phyloP scores from a whole-genome alignment of 2,329 filamentous ascomycete species.

The Penicillium sp. region DNA sequence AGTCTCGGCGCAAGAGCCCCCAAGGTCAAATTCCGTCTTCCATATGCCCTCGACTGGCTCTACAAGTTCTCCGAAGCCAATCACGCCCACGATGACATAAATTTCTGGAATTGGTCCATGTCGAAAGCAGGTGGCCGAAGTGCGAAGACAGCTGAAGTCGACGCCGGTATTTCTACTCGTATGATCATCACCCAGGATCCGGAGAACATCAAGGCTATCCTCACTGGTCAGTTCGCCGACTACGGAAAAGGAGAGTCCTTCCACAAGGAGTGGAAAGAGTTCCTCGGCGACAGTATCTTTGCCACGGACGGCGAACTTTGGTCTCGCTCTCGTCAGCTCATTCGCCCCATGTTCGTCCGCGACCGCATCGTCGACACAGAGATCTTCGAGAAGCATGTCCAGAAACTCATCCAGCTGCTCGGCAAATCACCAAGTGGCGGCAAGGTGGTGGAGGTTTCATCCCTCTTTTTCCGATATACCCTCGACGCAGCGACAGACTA shows the following conservation, averaged over 20 bases:
- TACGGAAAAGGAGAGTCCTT: conserved; percentile 77
- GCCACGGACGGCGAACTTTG: conserved; percentile 75
- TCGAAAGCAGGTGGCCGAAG: conserved; percentile 24
- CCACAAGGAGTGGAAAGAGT: conserved; percentile 69
- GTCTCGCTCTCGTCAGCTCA: conserved; percentile 77
- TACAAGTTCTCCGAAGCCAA: conserved; percentile 53
- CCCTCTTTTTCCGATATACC: conserved; percentile 78
- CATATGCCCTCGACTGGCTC: conserved; percentile 60
- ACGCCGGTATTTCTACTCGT: conserved; percentile 43
- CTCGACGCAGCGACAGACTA: conserved; percentile 85
- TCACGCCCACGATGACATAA: conserved; percentile 54
- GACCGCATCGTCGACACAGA: conserved; percentile 80
- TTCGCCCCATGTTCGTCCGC: conserved; percentile 82
- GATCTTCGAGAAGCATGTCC: conserved; percentile 75
- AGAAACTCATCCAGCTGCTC: conserved; percentile 64
- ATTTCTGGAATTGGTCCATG: conserved; percentile 60
- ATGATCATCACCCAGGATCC: conserved; percentile 74
- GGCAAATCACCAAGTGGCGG: conserved; percentile 29
- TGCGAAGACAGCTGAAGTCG: conserved; percentile 30
- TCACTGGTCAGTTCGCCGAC: conserved; percentile 81
- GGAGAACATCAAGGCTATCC: conserved; percentile 84
- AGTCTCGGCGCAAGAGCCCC: conserved; percentile 38
- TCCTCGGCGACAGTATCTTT: conserved; percentile 81
- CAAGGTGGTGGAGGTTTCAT: conserved; percentile 63
- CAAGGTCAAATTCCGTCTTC: conserved; percentile 32